phyloP scores from a whole-genome alignment of 768 basidiomycete species.

The Gloeostereum incarnatum region DNA sequence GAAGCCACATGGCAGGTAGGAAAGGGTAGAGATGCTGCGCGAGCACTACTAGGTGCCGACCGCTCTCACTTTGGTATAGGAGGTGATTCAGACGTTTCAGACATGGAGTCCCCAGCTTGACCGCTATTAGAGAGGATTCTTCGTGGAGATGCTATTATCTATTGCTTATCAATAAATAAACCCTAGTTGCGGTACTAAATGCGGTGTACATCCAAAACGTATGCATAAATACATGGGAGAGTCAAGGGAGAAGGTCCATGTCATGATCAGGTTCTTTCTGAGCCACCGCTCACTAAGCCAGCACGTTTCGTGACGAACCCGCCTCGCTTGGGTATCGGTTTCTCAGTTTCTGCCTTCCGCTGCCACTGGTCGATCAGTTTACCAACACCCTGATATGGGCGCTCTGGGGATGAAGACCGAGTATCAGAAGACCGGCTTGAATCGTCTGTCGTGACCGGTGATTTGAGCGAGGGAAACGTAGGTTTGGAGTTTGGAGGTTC shows the following conservation, averaged over 20 bases:
- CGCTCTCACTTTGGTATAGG: conserved; percentile 14
- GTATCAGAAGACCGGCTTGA: conserved; percentile 14
- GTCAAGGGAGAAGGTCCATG: no score
- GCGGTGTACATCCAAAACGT: no score
- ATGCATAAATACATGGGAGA: no score
- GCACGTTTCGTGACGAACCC: conserved; percentile 30
- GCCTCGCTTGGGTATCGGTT: conserved; percentile 24
- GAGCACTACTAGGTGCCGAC: conserved; percentile 27
- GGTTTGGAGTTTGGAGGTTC: no score
- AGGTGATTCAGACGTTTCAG: conserved; percentile 13
- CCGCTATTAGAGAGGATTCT: no score
- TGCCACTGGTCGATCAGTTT: conserved; percentile 87
- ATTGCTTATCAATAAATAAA: background rate
- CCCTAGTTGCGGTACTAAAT: no score
- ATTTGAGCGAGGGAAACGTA: conserved; percentile 11
- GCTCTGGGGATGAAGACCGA: conserved; percentile 62
- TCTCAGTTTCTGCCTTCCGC: conserved; percentile 57
- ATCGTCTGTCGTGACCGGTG: conserved; percentile 8
- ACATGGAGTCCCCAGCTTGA: no score
- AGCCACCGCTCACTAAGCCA: conserved; percentile 17
- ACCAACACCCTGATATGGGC: conserved; percentile 75
- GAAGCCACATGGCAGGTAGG: conserved; percentile 40
- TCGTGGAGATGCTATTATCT: no score
- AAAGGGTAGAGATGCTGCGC: conserved; percentile 39
- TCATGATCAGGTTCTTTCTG: no score